Base-by-base conservation (phyloP, 192 early-diverging fungal genomes). In the Gaertneriomyces sp. region DNA sequence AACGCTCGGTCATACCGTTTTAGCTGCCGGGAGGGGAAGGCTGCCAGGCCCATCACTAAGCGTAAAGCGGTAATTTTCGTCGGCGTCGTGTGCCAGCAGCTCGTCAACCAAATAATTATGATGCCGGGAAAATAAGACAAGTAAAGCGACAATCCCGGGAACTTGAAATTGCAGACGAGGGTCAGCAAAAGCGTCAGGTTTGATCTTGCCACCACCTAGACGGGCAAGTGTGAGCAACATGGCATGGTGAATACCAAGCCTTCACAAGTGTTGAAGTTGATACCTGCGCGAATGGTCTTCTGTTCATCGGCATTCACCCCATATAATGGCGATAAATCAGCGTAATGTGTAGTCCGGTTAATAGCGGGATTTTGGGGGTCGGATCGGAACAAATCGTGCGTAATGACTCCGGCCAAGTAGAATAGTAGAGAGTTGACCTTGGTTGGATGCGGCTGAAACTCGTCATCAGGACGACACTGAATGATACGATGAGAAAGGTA, bases 51-150 rank as follows among this genome's bases (percentile, higher is more conserved):
- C 33, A 16, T 45, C 42, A 8, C 45, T 53, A 60, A 58, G 60
- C 5, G 81, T 78, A 42, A 81, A 81, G 5, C 73, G 62, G 11
- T 55, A 76, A 44, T 68, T 71, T 59, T 83, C 79, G 49, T 74
- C 71, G 11, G 58, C 63, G 58, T 81, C 71, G 11, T 64, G 33
- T 16, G 14, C 49, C 53, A 79, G 44, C 7, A 81, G 62, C 17
- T 56, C 64, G 44, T 81, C 53, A 7, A 76, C 81, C 53, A 81
- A 76, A 54, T 70, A 83, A 45, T 81, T 81, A 49, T 81, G 80
- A 59, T 81, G 81, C 33, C 80, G 57, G 6, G 76, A 74, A 51
- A 81, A 81, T 1, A 81, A 11, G n/a, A 80, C 58, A 33, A 83
- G 14, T 38, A 81, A 38, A 49, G 65, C 42, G 38, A 53, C 68